Evolutionary conservation across 306 rosid species (phyloP).

Genomic region (Quercus ilex): DNA sequence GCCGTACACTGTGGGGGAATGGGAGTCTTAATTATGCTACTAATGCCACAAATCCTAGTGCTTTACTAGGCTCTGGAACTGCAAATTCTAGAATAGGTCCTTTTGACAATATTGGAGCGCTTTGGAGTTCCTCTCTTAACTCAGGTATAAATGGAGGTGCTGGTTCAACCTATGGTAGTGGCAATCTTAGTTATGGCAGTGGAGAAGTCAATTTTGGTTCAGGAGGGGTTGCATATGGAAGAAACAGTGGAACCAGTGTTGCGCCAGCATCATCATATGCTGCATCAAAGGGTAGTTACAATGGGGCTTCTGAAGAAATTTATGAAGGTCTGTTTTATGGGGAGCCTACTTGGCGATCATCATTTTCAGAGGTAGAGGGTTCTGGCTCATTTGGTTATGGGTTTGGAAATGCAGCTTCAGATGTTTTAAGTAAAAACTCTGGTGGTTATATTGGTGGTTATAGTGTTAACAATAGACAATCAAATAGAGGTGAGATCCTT

Average conservation of each 20-base stretch:
- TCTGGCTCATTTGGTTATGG: conserved; percentile 65
- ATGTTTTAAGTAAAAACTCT: conserved; percentile 59
- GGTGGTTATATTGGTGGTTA: conserved; percentile 64
- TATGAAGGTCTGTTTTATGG: conserved; percentile 39
- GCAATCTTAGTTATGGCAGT: conserved; percentile 43
- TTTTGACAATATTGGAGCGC: conserved; percentile 50
- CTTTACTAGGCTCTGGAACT: conserved; percentile 41
- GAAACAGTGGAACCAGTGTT: conserved; percentile 36
- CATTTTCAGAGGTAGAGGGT: conserved; percentile 56
- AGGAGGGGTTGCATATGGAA: conserved; percentile 59
- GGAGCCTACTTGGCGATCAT: conserved; percentile 56
- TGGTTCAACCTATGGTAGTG: conserved; percentile 46
- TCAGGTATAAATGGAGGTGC: conserved; percentile 44
- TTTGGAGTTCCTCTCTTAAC: conserved; percentile 58
- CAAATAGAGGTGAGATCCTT: conserved; percentile 63
- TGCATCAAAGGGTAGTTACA: conserved; percentile 42
- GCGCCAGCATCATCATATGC: conserved; percentile 40
- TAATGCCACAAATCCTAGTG: conserved; percentile 31
- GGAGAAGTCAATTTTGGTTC: conserved; percentile 46
- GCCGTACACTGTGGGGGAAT: conserved; percentile 43
- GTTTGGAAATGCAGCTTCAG: conserved; percentile 66
- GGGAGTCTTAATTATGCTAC: conserved; percentile 28
- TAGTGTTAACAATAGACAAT: conserved; percentile 62
- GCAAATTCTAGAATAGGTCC: conserved; percentile 50
- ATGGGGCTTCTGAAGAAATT: conserved; percentile 29